Evolutionary conservation across 805 yeast species (phyloP).

Genomic region (Brettanomyces sp.): DNA sequence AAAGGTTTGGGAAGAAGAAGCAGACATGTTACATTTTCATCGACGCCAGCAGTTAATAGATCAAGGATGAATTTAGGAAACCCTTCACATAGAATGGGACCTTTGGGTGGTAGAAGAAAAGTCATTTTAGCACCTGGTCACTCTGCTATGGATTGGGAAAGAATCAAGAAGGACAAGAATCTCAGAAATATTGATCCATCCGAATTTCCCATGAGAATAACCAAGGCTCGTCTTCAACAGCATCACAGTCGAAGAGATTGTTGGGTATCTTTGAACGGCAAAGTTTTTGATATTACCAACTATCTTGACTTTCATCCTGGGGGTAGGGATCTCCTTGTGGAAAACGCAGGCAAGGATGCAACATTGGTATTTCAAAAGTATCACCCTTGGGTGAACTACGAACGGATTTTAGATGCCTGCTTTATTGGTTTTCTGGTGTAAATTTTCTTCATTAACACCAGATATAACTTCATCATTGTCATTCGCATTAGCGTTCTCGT

Average conservation of each 20-base stretch:
- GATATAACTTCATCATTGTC: too few species aligned
- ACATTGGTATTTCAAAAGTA: slow-evolving; percentile 66
- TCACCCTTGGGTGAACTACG: slow-evolving; percentile 69
- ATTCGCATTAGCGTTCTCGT: too few species aligned
- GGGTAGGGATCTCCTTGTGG: slow-evolving; percentile 68
- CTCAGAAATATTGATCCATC: slow-evolving; percentile 42
- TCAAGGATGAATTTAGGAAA: background rate
- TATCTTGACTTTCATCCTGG: slow-evolving; percentile 90
- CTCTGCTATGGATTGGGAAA: slow-evolving; percentile 85
- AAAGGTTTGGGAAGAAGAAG: background rate
- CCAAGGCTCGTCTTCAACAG: slow-evolving; percentile 45
- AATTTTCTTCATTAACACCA: background rate
- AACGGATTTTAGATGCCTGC: slow-evolving; percentile 71
- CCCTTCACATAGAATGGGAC: background rate
- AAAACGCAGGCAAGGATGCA: slow-evolving; percentile 78
- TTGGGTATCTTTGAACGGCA: slow-evolving; percentile 77
- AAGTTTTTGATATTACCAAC: slow-evolving; percentile 79
- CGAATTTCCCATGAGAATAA: slow-evolving; percentile 44
- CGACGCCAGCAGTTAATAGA: background rate
- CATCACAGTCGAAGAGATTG: slow-evolving; percentile 62
- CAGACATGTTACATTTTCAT: background rate
- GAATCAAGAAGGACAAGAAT: slow-evolving; percentile 37
- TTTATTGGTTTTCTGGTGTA: slow-evolving; percentile 49
- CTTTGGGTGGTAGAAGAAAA: slow-evolving; percentile 30
- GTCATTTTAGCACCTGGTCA: slow-evolving; percentile 68